Evolutionary conservation across 805 yeast species (phyloP).

Genomic region (Yarrowia yakushimensis): DNA sequence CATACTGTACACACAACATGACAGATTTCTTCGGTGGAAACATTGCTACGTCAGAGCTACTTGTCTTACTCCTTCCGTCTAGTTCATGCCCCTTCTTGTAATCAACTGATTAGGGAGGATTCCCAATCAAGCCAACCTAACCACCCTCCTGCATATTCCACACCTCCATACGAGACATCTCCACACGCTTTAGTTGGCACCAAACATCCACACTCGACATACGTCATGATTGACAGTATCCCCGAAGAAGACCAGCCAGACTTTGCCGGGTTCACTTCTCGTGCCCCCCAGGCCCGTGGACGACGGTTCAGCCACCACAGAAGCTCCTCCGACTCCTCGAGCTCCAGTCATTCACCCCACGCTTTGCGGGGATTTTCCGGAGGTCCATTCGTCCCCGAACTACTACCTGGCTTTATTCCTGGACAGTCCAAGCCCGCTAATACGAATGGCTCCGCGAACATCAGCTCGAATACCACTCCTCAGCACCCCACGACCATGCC

Average conservation of each 20-base stretch:
- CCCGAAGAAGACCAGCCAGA: conserved; percentile 24
- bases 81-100: background rate
- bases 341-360: background rate
- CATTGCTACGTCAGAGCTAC: background rate
- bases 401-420: background rate
- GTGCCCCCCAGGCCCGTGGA: conserved; percentile 7
- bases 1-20: background rate
- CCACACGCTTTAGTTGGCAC: background rate
- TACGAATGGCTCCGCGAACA: background rate
- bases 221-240: conserved; percentile 21
- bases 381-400: conserved; percentile 1
- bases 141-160: conserved; percentile 15
- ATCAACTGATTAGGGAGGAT: background rate
- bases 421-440: background rate
- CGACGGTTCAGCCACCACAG: conserved; percentile 16
- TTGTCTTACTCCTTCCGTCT: background rate
- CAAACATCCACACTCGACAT: background rate
- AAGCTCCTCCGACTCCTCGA: conserved; percentile 13
- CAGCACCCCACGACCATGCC: background rate
- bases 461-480: background rate
- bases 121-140: conserved; percentile 11
- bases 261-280: conserved; percentile 11
- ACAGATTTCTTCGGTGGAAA: background rate
- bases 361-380: conserved; percentile 22
- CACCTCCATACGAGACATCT: conserved; percentile 14